These are phyloP conservation scores for Hypoxylon sp. DNA, from an alignment of 2,329 filamentous ascomycete species.

Conservation along the genomic window DNA sequence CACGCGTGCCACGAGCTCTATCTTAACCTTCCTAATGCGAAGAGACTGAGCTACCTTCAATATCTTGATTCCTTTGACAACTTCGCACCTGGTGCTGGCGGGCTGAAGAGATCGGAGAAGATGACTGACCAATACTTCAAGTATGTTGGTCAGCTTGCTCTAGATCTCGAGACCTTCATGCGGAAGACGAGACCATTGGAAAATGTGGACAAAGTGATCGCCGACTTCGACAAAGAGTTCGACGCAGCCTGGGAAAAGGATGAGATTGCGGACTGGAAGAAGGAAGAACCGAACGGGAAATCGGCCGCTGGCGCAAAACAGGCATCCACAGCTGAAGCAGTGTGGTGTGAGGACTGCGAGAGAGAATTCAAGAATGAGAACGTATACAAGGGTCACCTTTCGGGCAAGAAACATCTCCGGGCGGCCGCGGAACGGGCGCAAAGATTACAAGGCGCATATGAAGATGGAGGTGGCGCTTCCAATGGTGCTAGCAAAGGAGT, in stretches of 20 bases:
- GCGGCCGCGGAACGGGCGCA: constrained; percentile 77
- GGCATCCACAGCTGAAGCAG: constrained; percentile 69
- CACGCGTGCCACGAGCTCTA: constrained; percentile 88
- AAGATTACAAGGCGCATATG: constrained; percentile 59
- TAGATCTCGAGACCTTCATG: constrained; percentile 91
- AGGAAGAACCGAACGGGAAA: constrained; percentile 63
- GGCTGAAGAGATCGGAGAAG: constrained; percentile 85
- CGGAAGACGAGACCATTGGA: constrained; percentile 87
- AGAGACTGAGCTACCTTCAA: constrained; percentile 89
- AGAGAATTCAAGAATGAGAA: constrained; percentile 97
- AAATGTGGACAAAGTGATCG: constrained; percentile 83
- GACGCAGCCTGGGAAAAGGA: constrained; percentile 85
- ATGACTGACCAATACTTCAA: constrained; percentile 92
- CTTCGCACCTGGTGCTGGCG: constrained; percentile 80
- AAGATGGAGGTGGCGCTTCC: constrained; percentile 40
- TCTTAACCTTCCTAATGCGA: constrained; percentile 88
- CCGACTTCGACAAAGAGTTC: constrained; percentile 85
- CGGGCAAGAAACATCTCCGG: constrained; percentile 92
- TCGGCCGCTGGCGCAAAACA: constrained; percentile 57
- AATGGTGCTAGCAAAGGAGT: constrained; percentile 51
- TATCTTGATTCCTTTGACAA: constrained; percentile 93
- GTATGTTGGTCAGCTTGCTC: constrained; percentile 84
- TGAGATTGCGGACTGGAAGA: constrained; percentile 83
- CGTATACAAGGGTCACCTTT: constrained; percentile 90
- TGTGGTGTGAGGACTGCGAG: constrained; percentile 93